Evolutionary conservation across 23 red algal species (phyloP).

Genomic region (Pyropia yezoensis): DNA sequence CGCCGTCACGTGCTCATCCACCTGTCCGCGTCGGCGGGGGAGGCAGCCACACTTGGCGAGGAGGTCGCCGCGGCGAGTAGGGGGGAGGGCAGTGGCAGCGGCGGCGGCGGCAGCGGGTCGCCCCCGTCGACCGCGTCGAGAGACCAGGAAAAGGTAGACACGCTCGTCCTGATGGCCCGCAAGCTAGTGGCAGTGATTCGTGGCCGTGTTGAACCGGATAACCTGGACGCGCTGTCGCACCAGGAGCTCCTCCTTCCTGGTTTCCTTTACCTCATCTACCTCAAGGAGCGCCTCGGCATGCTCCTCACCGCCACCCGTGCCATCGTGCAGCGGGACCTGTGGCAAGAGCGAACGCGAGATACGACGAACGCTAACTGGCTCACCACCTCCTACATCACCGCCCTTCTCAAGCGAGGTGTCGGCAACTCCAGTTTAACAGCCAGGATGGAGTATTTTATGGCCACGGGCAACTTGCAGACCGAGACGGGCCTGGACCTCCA

Average conservation of each 20-base stretch:
- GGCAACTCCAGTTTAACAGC: conserved; percentile 15
- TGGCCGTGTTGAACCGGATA: conserved; percentile 48
- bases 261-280: conserved; percentile 71
- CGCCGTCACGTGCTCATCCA: conserved; percentile 77
- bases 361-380: not conserved
- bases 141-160: conserved; percentile 55
- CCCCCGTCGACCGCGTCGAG: conserved; percentile 3
- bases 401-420: conserved; percentile 13
- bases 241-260: conserved; percentile 87
- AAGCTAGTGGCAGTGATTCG: conserved; percentile 54
- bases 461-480: conserved; percentile 66
- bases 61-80: too few species aligned
- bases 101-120: too few species aligned
- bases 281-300: conserved; percentile 78
- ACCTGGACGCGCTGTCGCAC: conserved; percentile 71
- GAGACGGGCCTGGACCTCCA: conserved; percentile 63
- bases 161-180: conserved; percentile 50
- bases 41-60: not conserved
- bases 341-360: too few species aligned
- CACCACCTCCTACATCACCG: conserved; percentile 10
- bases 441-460: conserved; percentile 60
- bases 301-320: conserved; percentile 16
- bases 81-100: too few species aligned
- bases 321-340: conserved; percentile 3
- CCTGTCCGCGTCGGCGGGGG: conserved; percentile 49